Percentiles rank a stretch among this genome's conserved stretches.
Conservation (phyloP, 2,329 filamentous ascomycete species). For the Neonectria punicea region DNA sequence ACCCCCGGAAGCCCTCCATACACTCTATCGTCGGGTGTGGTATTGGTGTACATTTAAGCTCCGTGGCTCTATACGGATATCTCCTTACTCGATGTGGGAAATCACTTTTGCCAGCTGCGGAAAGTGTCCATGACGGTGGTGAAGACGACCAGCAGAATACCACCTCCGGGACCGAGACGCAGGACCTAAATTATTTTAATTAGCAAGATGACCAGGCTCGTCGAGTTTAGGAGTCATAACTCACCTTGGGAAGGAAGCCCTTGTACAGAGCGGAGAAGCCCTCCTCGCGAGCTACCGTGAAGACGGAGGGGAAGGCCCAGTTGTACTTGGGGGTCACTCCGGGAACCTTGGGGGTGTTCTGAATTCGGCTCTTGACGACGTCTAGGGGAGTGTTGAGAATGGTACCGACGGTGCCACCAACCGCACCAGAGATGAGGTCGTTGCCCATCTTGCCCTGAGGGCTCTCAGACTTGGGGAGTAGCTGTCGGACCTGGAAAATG, state of each 20-base stretch:
- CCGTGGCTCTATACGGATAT: slow-evolving; percentile 17
- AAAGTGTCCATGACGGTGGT: slow-evolving; percentile 95
- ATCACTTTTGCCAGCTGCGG: slow-evolving; percentile 63
- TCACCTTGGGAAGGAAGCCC: slow-evolving; percentile 97
- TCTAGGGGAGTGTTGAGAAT: slow-evolving; percentile 96
- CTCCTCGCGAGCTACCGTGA: slow-evolving; percentile 91
- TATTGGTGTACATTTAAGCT: slow-evolving; percentile 30
- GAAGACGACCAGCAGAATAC: slow-evolving; percentile 84
- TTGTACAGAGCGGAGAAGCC: slow-evolving; percentile 94
- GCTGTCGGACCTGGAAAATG: slow-evolving; percentile 93
- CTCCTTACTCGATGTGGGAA: slow-evolving; percentile 20
- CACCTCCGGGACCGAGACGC: slow-evolving; percentile 65
- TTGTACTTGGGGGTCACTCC: slow-evolving; percentile 94
- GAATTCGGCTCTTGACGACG: slow-evolving; percentile 97
- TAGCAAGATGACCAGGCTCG: not conserved
- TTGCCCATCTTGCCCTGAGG: slow-evolving; percentile 86
- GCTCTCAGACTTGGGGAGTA: slow-evolving; percentile 83
- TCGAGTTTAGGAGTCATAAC: slow-evolving; percentile 51
- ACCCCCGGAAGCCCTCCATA: slow-evolving; percentile 24
- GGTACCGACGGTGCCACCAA: slow-evolving; percentile 90
- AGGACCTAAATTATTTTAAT: slow-evolving; percentile 47
- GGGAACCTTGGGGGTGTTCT: slow-evolving; percentile 88
- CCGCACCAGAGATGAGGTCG: slow-evolving; percentile 84
- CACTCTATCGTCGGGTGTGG: slow-evolving; percentile 25
- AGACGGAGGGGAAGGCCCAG: slow-evolving; percentile 93